Evolutionary conservation across 2,329 filamentous ascomycete species (phyloP).

Genomic region (Pseudocercospora crystallina): DNA sequence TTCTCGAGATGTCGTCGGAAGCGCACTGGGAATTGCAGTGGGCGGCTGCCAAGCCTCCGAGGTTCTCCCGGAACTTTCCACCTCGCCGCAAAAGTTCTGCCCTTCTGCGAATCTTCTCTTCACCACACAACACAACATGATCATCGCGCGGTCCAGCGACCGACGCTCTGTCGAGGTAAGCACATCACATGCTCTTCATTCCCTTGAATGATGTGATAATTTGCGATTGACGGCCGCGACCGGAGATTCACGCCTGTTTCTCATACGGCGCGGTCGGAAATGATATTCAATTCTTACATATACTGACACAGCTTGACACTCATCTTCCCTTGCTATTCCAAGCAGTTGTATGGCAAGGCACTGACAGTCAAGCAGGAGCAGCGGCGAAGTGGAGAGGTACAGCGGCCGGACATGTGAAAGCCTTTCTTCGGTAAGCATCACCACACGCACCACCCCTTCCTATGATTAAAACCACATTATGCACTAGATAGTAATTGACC

Average conservation of each 20-base stretch:
- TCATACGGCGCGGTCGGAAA: conserved; percentile 68
- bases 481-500: conserved; percentile 58
- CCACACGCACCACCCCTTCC: conserved; percentile 39
- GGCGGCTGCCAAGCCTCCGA: no score
- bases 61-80: not conserved
- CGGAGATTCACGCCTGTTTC: conserved; percentile 90
- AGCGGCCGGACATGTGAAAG: no score
- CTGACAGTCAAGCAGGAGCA: not conserved
- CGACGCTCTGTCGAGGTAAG: conserved; percentile 12
- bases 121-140: conserved; percentile 13
- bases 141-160: not conserved
- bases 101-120: conserved; percentile 1
- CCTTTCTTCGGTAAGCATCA: no score
- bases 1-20: not conserved
- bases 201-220: conserved; percentile 84
- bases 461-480: conserved; percentile 61
- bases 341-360: no score
- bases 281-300: conserved; percentile 99
- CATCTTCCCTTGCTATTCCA: not conserved
- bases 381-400: not conserved
- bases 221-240: conserved; percentile 91
- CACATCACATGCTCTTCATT: no score
- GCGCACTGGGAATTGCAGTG: not conserved
- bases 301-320: conserved; percentile 64
- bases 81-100: conserved; percentile 6